Evolutionary conservation across 257 asterid genomes (phyloP), one percentile per base, ranked within the genome.

Genomic region (Nicotiana tomentosiformis): DNA sequence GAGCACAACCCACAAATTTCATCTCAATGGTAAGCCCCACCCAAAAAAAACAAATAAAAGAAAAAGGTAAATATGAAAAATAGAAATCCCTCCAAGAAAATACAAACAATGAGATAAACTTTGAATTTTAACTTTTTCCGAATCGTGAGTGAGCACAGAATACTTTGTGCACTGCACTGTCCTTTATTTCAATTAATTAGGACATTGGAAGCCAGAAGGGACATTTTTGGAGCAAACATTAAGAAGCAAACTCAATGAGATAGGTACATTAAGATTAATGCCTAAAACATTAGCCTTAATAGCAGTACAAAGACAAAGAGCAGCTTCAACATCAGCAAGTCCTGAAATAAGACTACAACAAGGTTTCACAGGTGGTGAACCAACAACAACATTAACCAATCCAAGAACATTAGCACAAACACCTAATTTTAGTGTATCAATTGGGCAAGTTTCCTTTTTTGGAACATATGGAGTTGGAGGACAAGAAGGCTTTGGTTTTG

Each of bases 271-370:
- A 37, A 82, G 80, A 55, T 72, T 82, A 62, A 82, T 82, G 35
- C 84, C 84, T 33, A 82, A 82, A 35, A 82, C 58, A 70, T 82
- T 82, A 70, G 84, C 84, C 70, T 74, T 82, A 35, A 82, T 17
- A 82, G 84, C 84, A 56, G 81, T 82, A 57, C 84, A 82, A 74
- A 82, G 81, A 23, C 84, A 82, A 82, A 82, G 15, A 33, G 84
- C 84, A 72, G 84, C 84, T 33, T 82, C 84, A 15, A 72, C 62
- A 14, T 82, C 81, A 29, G 81, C 62, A 33, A 82, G 76, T 17
- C 81, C 81, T 15, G 53, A 23, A 29, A 82, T 60, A 74, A 82
- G 84, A 26, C 72, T 32, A 58, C 84, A 82, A 64, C 84, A 82
- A 37, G 84, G 84, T 32, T 30, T 33, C 5, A 81, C 80, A 20